A percentile compares a stretch with the other conserved stretches of the same genome.
Conservation (phyloP, 2,329 filamentous ascomycete species). For the Sphaerulina musiva region DNA sequence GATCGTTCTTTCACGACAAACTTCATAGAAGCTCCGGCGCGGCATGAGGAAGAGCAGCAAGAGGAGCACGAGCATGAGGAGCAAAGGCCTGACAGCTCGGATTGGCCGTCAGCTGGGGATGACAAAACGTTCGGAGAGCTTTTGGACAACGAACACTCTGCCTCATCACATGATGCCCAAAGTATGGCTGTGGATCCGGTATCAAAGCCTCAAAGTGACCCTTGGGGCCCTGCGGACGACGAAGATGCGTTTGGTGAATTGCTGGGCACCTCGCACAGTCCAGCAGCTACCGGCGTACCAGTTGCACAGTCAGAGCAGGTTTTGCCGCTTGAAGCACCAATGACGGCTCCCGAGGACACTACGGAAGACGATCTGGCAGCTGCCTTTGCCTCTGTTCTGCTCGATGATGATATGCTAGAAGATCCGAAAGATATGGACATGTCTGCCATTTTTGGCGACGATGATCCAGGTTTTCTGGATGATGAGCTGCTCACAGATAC, state of each 20-base stretch:
- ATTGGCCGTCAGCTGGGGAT: slow-evolving; percentile 29
- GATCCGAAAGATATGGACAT: slow-evolving; percentile 49
- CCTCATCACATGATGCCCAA: background rate
- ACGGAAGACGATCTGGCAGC: slow-evolving; percentile 62
- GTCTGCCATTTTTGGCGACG: slow-evolving; percentile 66
- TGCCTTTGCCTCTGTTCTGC: slow-evolving; percentile 78
- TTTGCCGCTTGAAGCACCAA: slow-evolving; percentile 10
- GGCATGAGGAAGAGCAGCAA: slow-evolving; percentile 1
- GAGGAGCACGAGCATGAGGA: slow-evolving; percentile 13
- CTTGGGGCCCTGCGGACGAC: slow-evolving; percentile 15
- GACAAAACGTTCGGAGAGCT: slow-evolving; percentile 31
- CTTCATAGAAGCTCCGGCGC: slow-evolving; percentile 25
- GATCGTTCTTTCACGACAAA: slow-evolving; percentile 32
- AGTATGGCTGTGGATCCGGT: slow-evolving; percentile 9
- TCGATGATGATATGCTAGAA: slow-evolving; percentile 50
- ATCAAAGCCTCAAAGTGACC: slow-evolving; percentile 11
- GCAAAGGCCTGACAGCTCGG: slow-evolving; percentile 13
- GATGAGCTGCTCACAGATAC: slow-evolving; percentile 42
- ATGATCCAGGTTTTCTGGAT: slow-evolving; percentile 78
- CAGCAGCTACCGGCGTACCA: background rate
- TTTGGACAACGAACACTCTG: slow-evolving; percentile 15
- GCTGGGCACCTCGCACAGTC: slow-evolving; percentile 8
- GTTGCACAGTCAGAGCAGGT: slow-evolving; percentile 9
- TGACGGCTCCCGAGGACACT: slow-evolving; percentile 4
- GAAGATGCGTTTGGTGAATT: slow-evolving; percentile 23